Percentiles rank a stretch among this genome's conserved stretches.
These are phyloP conservation scores for Leucaena leucocephala DNA, from an alignment of 306 rosid species.

Conservation along the genomic window DNA sequence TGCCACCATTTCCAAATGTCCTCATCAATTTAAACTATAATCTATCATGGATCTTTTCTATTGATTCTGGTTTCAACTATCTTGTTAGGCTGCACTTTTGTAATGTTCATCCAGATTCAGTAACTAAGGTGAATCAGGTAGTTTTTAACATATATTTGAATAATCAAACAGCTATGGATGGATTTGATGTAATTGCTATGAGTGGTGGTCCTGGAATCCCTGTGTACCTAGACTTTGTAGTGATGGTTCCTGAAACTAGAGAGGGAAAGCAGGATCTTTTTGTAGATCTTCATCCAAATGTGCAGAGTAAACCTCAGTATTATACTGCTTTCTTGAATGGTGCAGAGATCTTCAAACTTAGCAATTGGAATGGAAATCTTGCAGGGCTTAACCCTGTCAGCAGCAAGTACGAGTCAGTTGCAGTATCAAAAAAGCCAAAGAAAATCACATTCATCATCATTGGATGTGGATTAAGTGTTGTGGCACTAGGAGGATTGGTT, in stretches of 20 bases:
- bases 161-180: slow-evolving; percentile 36
- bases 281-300: slow-evolving; percentile 38
- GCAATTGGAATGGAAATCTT: slow-evolving; percentile 27
- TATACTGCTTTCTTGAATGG: slow-evolving; percentile 40
- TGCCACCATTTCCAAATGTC: not conserved
- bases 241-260: slow-evolving; percentile 17
- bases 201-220: slow-evolving; percentile 38
- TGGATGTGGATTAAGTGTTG: slow-evolving; percentile 17
- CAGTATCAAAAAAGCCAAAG: not conserved
- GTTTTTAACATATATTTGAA: slow-evolving; percentile 40
- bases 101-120: not conserved
- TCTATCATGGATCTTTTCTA: slow-evolving; percentile 37
- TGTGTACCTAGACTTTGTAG: slow-evolving; percentile 35
- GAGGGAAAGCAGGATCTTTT: slow-evolving; percentile 45
- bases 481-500: slow-evolving; percentile 2
- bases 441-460: slow-evolving; percentile 1
- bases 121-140: not conserved
- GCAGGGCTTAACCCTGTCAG: slow-evolving; percentile 27
- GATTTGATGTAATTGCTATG: not conserved
- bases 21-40: slow-evolving; percentile 31
- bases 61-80: slow-evolving; percentile 54
- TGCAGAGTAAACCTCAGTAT: not conserved
- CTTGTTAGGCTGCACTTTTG: slow-evolving; percentile 65
- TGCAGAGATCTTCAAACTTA: slow-evolving; percentile 45
- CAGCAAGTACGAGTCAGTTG: not conserved